Percentiles rank a stretch among this genome's conserved stretches.
phyloP scores from a whole-genome alignment of 2,329 filamentous ascomycete genomes.

The Aureobasidium sp. region DNA sequence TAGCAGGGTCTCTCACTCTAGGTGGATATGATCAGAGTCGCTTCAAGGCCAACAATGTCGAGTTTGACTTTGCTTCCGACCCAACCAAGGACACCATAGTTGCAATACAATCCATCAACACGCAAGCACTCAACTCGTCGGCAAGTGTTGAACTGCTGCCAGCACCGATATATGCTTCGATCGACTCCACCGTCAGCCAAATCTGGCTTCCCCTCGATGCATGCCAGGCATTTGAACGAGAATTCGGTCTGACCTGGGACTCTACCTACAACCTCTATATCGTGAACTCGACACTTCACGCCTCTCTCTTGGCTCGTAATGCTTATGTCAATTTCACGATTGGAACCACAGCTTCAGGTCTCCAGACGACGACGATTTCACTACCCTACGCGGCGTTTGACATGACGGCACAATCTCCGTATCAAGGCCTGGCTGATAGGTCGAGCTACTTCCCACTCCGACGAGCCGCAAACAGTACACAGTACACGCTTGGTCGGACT shows the following conservation, averaged over 20 bases:
- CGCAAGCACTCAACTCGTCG: constrained; percentile 25
- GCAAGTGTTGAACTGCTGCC: constrained; percentile 33
- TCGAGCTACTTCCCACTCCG: constrained; percentile 62
- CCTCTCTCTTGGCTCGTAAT: constrained; percentile 29
- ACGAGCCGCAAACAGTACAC: constrained; percentile 45
- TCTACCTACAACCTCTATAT: constrained; percentile 30
- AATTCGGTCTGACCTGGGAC: constrained; percentile 35
- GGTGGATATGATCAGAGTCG: constrained; percentile 63
- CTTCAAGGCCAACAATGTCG: constrained; percentile 53
- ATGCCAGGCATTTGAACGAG: constrained; percentile 30
- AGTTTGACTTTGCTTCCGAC: constrained; percentile 51
- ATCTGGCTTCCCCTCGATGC: constrained; percentile 35
- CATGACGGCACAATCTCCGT: constrained; percentile 37
- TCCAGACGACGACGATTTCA: constrained; percentile 37
- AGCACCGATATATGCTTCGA: constrained; percentile 36
- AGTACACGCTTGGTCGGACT: constrained; percentile 58
- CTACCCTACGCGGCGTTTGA: constrained; percentile 47
- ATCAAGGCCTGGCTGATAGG: constrained; percentile 50
- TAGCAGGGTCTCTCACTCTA: constrained; percentile 50
- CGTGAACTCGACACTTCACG: constrained; percentile 32
- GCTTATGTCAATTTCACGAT: constrained; percentile 40
- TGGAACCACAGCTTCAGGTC: constrained; percentile 29
- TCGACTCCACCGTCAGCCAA: constrained; percentile 35
- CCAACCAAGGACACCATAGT: constrained; percentile 55
- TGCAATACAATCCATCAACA: constrained; percentile 41